Evolutionary conservation across 2,329 filamentous ascomycete genomes (phyloP).

Genomic region (Fusarium burgessii): DNA sequence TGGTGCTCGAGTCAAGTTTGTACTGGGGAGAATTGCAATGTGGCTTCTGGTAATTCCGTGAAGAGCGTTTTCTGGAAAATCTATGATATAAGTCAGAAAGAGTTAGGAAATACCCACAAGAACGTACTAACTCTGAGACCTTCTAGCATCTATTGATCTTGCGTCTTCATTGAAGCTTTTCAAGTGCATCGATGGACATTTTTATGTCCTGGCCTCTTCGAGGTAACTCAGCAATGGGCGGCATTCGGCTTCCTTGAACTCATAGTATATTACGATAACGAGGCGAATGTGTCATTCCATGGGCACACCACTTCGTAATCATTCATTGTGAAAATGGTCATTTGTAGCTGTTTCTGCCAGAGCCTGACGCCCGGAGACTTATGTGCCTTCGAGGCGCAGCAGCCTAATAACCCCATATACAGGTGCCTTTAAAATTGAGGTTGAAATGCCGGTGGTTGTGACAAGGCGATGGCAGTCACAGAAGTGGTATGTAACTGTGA

Average conservation of each 20-base stretch:
- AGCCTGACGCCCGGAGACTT: slow-evolving; percentile 25
- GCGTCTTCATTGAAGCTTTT: neutral
- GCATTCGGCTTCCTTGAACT: slow-evolving; percentile 1
- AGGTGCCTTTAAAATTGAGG: slow-evolving; percentile 16
- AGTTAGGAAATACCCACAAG: neutral
- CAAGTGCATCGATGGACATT: slow-evolving; percentile 14
- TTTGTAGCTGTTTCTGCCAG: neutral
- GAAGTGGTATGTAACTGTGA: slow-evolving; percentile 18
- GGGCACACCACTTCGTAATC: neutral
- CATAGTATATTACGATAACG: slow-evolving; percentile 1
- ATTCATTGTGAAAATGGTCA: neutral
- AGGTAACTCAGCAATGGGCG: neutral
- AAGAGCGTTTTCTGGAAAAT: neutral
- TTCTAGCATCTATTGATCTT: neutral
- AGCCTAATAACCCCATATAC: neutral
- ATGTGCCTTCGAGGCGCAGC: slow-evolving; percentile 28
- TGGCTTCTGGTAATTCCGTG: slow-evolving; percentile 1
- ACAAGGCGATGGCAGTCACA: slow-evolving; percentile 2
- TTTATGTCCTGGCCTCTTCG: slow-evolving; percentile 10
- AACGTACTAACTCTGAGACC: neutral
- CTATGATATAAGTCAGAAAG: slow-evolving; percentile 1
- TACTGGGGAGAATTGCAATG: slow-evolving; percentile 1
- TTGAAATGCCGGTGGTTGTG: slow-evolving; percentile 12
- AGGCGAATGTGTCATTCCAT: slow-evolving; percentile 14
- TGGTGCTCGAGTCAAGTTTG: neutral